These are phyloP conservation scores for Knoxdaviesia proteae DNA, from an alignment of 2,329 filamentous ascomycete species.

Conservation along the genomic window DNA sequence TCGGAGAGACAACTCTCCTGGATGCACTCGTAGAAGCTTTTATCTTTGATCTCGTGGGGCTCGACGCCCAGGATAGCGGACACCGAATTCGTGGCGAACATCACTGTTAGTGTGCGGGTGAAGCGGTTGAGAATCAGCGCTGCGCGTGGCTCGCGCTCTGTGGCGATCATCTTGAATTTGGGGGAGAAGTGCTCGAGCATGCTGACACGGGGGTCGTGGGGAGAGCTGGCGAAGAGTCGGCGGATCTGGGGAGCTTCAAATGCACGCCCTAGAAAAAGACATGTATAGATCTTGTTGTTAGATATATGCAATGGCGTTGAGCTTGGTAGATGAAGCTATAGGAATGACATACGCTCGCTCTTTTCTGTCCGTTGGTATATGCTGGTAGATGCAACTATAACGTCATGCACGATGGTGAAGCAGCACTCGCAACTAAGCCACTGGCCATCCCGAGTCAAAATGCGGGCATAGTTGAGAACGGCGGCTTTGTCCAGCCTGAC, in stretches of 20 bases:
- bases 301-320: not conserved
- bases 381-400: slow-evolving; percentile 66
- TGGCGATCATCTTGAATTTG: slow-evolving; percentile 48
- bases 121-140: slow-evolving; percentile 76
- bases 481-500: slow-evolving; percentile 68
- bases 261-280: slow-evolving; percentile 38
- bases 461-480: slow-evolving; percentile 51
- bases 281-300: not conserved
- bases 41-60: slow-evolving; percentile 47
- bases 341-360: slow-evolving; percentile 45
- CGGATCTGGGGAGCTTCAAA: slow-evolving; percentile 59
- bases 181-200: slow-evolving; percentile 72
- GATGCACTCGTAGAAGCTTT: slow-evolving; percentile 78
- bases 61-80: slow-evolving; percentile 54
- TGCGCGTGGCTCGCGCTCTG: slow-evolving; percentile 57
- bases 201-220: slow-evolving; percentile 67
- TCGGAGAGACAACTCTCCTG: slow-evolving; percentile 56
- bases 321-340: not conserved
- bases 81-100: slow-evolving; percentile 69
- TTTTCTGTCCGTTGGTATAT: slow-evolving; percentile 49
- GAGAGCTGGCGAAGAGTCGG: slow-evolving; percentile 61
- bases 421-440: slow-evolving; percentile 75
- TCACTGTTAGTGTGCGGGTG: slow-evolving; percentile 60
- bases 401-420: slow-evolving; percentile 76
- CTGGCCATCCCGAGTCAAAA: slow-evolving; percentile 44